These are phyloP conservation scores for Glebionis coronaria DNA, from an alignment of 129 eudicot species.

Conservation along the genomic window DNA sequence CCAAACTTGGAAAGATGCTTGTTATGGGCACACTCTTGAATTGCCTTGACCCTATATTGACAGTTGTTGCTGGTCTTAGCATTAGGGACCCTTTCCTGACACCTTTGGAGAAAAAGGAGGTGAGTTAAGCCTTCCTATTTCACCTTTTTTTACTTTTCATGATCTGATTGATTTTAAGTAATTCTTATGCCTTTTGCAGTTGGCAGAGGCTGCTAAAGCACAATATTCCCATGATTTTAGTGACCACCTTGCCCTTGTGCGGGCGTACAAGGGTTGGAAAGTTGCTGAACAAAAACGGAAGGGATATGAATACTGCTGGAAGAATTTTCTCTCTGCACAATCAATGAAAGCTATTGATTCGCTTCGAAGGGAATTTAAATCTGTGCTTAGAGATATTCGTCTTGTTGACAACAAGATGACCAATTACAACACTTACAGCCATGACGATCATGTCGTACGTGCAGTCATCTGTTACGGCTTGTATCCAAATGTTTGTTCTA, in stretches of 20 bases:
- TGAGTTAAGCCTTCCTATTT: conserved; percentile 30
- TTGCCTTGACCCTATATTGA: conserved; percentile 78
- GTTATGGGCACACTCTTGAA: conserved; percentile 64
- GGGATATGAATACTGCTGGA: conserved; percentile 86
- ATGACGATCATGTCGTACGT: conserved; percentile 64
- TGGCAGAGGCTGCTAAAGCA: conserved; percentile 87
- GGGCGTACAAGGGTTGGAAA: conserved; percentile 84
- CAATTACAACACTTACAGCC: conserved; percentile 53
- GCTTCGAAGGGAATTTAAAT: conserved; percentile 62
- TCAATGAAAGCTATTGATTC: conserved; percentile 90
- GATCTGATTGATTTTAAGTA: conserved; percentile 1
- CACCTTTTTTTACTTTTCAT: neutral
- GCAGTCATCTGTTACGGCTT: conserved; percentile 86
- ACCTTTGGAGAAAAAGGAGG: conserved; percentile 84
- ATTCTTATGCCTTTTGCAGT: conserved; percentile 37
- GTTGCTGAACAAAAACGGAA: conserved; percentile 54
- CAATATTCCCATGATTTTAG: conserved; percentile 68
- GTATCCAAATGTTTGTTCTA: conserved; percentile 86
- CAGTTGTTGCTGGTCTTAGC: conserved; percentile 79
- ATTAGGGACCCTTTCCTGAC: conserved; percentile 85
- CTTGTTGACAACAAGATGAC: conserved; percentile 57
- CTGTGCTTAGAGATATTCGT: conserved; percentile 60
- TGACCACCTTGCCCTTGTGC: conserved; percentile 87
- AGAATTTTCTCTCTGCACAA: conserved; percentile 74
- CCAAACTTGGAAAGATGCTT: conserved; percentile 94